Evolutionary conservation across 1,284 basidiomycete species (phyloP), one percentile per base, ranked within the genome.

Genomic region (Apiotrichum porosum): DNA sequence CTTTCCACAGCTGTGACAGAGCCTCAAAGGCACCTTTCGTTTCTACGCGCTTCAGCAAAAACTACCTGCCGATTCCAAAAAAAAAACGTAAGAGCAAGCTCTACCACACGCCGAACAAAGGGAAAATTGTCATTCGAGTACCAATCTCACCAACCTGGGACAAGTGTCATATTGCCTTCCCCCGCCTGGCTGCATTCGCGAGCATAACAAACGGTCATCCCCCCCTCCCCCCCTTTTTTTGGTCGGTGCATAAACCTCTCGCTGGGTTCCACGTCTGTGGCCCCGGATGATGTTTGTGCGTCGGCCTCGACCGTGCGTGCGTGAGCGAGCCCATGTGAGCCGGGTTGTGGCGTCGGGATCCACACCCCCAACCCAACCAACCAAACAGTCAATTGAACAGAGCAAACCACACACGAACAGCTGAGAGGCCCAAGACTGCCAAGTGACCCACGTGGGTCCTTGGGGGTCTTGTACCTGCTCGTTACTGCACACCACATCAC

Each of bases 151-250:
- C n/a, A n/a, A n/a, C n/a, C n/a, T n/a, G n/a, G n/a, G n/a, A n/a
- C n/a, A n/a, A n/a, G n/a, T n/a, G n/a, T n/a, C n/a, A n/a, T n/a
- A n/a, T n/a, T 31, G 52, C 56, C 56, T 58, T 55, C 56, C 56
- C 56, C 56, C 56, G 56, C 56, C 53, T 48, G 39, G 53, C 56
- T 58, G 42, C 56, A 55, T 58, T 28, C 53, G 56, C 50, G 40
- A 58, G 34, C 52, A 49, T 42, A 50, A 33, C 52, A 32, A 51
- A 24, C 26, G 44, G 54, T 46, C 45, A 38, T 33, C 17, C 24
- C 15, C 17, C 30, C 26, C 12, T 28, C 12, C 6, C 26, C 26
- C 26, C 26, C 26, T 12, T 12, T n/a, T n/a, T n/a, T 33, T 28
- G 38, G 53, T 35, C 38, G 41, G 24, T 31, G 23, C 35, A 9